phyloP scores from a whole-genome alignment of 2,329 filamentous ascomycete genomes.

The Aspergillus calidoustus region DNA sequence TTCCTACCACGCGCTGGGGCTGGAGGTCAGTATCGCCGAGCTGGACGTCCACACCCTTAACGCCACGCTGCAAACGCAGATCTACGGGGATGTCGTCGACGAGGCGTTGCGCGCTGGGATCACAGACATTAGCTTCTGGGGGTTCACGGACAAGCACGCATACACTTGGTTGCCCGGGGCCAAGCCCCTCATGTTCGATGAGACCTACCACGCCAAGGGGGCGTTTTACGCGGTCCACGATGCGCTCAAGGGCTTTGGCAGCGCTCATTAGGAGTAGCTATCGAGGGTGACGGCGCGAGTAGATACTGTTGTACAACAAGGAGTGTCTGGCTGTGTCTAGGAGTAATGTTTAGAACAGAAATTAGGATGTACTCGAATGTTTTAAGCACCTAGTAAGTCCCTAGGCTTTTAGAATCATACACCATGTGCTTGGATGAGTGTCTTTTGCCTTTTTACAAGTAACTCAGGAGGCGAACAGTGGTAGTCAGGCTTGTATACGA shows the following conservation, averaged over 20 bases:
- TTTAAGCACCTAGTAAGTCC: too few relatives aligned
- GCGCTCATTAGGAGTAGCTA: too few relatives aligned
- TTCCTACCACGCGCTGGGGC: constrained; percentile 11
- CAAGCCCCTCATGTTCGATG: constrained; percentile 23
- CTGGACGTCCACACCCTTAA: constrained; percentile 19
- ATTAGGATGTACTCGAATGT: too few relatives aligned
- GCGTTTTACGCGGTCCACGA: neutral
- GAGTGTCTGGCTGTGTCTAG: too few relatives aligned
- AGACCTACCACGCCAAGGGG: constrained; percentile 17
- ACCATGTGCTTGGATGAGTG: too few relatives aligned
- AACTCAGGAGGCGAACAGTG: too few relatives aligned
- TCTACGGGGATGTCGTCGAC: constrained; percentile 6
- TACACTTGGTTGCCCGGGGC: constrained; percentile 20
- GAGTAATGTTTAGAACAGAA: too few relatives aligned
- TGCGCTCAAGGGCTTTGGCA: neutral
- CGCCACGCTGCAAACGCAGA: constrained; percentile 9
- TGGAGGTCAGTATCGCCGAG: constrained; percentile 12
- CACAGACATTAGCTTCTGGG: constrained; percentile 10
- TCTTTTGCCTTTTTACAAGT: too few relatives aligned
- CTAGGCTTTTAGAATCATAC: too few relatives aligned
- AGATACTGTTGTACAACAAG: too few relatives aligned
- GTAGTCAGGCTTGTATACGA: too few relatives aligned
- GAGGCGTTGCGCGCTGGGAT: constrained; percentile 12
- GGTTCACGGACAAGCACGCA: constrained; percentile 23
- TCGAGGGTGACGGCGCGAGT: too few relatives aligned